A percentile compares a stretch with the other conserved stretches of the same genome.
phyloP scores from a whole-genome alignment of 1,139 yeast species.

The Pneumocystis jirovecii region DNA sequence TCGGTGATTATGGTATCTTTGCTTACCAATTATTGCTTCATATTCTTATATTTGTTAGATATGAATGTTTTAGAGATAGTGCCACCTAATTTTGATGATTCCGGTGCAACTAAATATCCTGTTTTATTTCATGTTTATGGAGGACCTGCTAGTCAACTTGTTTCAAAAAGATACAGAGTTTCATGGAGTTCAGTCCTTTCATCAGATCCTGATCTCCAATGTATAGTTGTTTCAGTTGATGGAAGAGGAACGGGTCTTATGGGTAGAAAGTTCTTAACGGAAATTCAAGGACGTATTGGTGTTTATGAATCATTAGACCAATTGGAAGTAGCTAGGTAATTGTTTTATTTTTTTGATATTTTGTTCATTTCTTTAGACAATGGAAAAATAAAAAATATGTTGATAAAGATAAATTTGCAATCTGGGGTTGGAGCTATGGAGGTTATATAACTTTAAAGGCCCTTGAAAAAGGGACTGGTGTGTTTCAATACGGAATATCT shows the following conservation, averaged over 20 bases:
- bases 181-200: conserved; percentile 60
- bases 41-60: neutral
- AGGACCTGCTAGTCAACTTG: conserved; percentile 84
- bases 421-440: conserved; percentile 90
- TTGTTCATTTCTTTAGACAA: neutral
- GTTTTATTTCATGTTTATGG: conserved; percentile 75
- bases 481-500: conserved; percentile 66
- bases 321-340: conserved; percentile 46
- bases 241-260: conserved; percentile 91
- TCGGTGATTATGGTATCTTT: conserved; percentile 22
- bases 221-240: conserved; percentile 63
- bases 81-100: conserved; percentile 53
- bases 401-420: conserved; percentile 51
- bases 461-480: conserved; percentile 45
- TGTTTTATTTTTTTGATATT: conserved; percentile 21
- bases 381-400: conserved; percentile 27
- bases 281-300: conserved; percentile 60
- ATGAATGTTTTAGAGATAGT: conserved; percentile 59
- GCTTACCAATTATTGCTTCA: too few species aligned
- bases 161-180: conserved; percentile 37
- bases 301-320: conserved; percentile 80
- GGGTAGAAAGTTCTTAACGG: conserved; percentile 62
- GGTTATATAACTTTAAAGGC: conserved; percentile 69
- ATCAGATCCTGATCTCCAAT: conserved; percentile 44
- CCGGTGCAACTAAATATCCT: conserved; percentile 43